phyloP scores from a whole-genome alignment of 2,329 filamentous ascomycete species.

The Penicillium sp. region DNA sequence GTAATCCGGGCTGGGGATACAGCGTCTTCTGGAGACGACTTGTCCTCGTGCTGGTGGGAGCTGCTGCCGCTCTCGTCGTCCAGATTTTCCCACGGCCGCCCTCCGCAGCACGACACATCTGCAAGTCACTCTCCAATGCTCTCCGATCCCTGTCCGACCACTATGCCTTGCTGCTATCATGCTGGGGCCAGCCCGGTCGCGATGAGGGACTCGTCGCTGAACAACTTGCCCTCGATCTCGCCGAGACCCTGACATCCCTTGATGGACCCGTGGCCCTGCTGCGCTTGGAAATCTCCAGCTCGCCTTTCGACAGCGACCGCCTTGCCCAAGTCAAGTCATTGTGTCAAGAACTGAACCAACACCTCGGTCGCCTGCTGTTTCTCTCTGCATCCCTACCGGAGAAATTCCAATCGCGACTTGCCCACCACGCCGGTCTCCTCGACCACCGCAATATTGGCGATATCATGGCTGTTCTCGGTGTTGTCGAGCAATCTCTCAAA shows the following conservation, averaged over 20 bases:
- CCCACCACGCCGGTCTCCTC: constrained; percentile 43
- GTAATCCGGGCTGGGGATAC: constrained; percentile 54
- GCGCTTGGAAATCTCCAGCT: constrained; percentile 45
- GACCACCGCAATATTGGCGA: constrained; percentile 54
- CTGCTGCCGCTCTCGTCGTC: constrained; percentile 49
- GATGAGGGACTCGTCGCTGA: constrained; percentile 34
- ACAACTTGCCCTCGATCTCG: constrained; percentile 36
- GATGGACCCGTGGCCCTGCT: constrained; percentile 40
- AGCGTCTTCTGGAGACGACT: constrained; percentile 54
- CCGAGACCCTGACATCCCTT: constrained; percentile 38
- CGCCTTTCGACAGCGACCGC: constrained; percentile 41
- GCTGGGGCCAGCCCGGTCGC: constrained; percentile 41
- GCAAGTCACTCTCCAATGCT: constrained; percentile 50
- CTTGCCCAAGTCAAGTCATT: constrained; percentile 38
- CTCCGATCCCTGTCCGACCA: constrained; percentile 53
- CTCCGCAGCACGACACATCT: constrained; percentile 51
- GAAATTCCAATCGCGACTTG: constrained; percentile 47
- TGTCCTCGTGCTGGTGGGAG: constrained; percentile 50
- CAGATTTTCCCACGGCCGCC: constrained; percentile 54
- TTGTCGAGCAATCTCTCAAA: constrained; percentile 53
- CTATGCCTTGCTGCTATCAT: constrained; percentile 54
- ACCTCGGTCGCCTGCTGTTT: constrained; percentile 42
- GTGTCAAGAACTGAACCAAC: constrained; percentile 37
- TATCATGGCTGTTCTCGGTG: constrained; percentile 55
- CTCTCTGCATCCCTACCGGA: constrained; percentile 41